phyloP scores from a whole-genome alignment of 805 yeast genomes.

The Dipodascopsis tothii region DNA sequence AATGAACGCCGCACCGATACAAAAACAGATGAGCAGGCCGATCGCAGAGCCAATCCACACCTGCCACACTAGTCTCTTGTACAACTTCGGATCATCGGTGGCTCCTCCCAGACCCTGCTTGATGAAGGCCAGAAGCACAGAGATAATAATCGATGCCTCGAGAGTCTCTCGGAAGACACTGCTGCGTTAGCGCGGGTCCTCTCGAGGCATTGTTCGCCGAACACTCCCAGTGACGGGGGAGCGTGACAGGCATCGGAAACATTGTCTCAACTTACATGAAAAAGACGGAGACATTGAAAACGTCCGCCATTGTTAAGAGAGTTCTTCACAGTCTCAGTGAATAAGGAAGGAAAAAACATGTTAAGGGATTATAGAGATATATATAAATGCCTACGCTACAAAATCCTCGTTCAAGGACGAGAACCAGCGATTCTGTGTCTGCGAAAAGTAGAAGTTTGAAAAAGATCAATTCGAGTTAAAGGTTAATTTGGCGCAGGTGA shows the following conservation, averaged over 20 bases:
- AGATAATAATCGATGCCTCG: conserved; percentile 86
- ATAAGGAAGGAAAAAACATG: too few relatives aligned
- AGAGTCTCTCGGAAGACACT: conserved; percentile 81
- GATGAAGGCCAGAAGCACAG: conserved; percentile 84
- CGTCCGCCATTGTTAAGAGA: conserved; percentile 41
- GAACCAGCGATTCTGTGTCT: too few relatives aligned
- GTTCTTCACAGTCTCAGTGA: too few relatives aligned
- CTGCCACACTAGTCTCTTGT: conserved; percentile 61
- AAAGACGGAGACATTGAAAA: conserved; percentile 42
- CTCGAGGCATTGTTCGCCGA: too few relatives aligned
- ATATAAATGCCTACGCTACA: too few relatives aligned
- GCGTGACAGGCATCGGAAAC: too few relatives aligned
- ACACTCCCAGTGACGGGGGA: too few relatives aligned
- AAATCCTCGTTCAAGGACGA: too few relatives aligned
- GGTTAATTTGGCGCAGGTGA: too few relatives aligned
- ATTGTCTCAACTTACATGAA: conserved; percentile 24
- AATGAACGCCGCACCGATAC: conserved; percentile 86
- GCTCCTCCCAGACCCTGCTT: conserved; percentile 72
- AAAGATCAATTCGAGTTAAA: too few relatives aligned
- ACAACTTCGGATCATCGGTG: conserved; percentile 35
- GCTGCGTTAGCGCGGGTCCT: neutral
- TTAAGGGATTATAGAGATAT: too few relatives aligned
- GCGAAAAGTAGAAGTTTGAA: too few relatives aligned
- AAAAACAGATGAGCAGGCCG: conserved; percentile 73
- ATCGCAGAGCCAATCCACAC: conserved; percentile 75